A percentile compares a stretch with the other conserved stretches of the same genome.
Conservation (phyloP, 768 basidiomycete genomes). For the Tubosaeta sp. region DNA sequence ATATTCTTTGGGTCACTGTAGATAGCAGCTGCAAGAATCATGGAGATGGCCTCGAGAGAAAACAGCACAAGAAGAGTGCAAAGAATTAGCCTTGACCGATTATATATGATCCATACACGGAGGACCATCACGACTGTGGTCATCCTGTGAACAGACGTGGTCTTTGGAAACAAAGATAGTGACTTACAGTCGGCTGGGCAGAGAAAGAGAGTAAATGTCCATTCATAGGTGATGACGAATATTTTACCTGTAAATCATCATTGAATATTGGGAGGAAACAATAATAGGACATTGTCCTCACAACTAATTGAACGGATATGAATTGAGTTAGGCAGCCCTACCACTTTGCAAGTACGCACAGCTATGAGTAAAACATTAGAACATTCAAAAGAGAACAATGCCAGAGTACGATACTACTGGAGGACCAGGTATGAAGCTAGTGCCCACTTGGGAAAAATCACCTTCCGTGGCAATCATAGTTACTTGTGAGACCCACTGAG, state of each 20-base stretch:
- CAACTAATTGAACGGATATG: neutral
- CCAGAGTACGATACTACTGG: neutral
- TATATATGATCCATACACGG: constrained; percentile 12
- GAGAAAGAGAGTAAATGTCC: neutral
- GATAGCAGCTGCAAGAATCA: neutral
- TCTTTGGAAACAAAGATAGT: neutral
- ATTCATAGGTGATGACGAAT: neutral
- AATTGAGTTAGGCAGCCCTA: neutral
- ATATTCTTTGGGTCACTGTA: neutral
- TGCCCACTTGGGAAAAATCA: constrained; percentile 1
- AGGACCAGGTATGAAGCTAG: constrained; percentile 6
- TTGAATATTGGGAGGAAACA: neutral
- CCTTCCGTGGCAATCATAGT: neutral
- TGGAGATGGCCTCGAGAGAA: neutral
- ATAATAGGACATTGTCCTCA: neutral
- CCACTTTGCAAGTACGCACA: neutral
- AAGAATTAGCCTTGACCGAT: constrained; percentile 6
- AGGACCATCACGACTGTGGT: constrained; percentile 2
- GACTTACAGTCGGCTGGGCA: constrained; percentile 5
- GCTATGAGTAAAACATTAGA: neutral
- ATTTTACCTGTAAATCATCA: neutral
- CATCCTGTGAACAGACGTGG: neutral
- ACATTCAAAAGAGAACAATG: neutral
- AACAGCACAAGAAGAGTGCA: neutral
- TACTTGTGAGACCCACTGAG: neutral